These are phyloP conservation scores for Ophiostoma tasmaniense DNA, from an alignment of 2,329 filamentous ascomycete species.

Conservation along the genomic window DNA sequence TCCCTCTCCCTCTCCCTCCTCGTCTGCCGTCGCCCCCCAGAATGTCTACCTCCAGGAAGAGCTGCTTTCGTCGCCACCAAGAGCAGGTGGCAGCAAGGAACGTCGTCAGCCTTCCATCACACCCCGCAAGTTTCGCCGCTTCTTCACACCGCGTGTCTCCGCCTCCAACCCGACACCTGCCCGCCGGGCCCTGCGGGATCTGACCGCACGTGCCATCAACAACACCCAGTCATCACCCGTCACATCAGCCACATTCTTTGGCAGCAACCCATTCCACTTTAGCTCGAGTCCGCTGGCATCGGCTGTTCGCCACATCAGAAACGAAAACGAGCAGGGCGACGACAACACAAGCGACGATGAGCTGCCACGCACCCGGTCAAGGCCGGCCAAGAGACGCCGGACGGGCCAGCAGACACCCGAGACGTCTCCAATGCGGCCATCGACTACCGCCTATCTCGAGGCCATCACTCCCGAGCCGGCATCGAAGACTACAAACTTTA, in stretches of 20 bases:
- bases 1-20: constrained; percentile 1
- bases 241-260: neutral
- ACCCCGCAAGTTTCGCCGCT: constrained; percentile 44
- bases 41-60: neutral
- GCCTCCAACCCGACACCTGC: constrained; percentile 30
- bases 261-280: constrained; percentile 1
- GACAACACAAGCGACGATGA: constrained; percentile 23
- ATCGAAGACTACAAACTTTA: constrained; percentile 2
- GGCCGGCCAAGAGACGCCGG: constrained; percentile 32
- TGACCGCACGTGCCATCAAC: constrained; percentile 34
- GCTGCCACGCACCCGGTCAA: constrained; percentile 12
- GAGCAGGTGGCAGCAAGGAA: constrained; percentile 32
- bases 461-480: constrained; percentile 12
- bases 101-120: constrained; percentile 44
- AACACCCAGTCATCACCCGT: constrained; percentile 31
- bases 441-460: constrained; percentile 12
- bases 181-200: constrained; percentile 34
- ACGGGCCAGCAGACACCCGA: constrained; percentile 32
- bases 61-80: constrained; percentile 24
- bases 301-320: neutral
- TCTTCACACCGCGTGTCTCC: constrained; percentile 43
- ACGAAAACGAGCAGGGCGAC: constrained; percentile 23
- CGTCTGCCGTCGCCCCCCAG: constrained; percentile 7
- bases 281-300: constrained; percentile 30
- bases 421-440: constrained; percentile 30